phyloP scores from a whole-genome alignment of 2,329 filamentous ascomycete genomes.

The Furcasterigmium furcatum region DNA sequence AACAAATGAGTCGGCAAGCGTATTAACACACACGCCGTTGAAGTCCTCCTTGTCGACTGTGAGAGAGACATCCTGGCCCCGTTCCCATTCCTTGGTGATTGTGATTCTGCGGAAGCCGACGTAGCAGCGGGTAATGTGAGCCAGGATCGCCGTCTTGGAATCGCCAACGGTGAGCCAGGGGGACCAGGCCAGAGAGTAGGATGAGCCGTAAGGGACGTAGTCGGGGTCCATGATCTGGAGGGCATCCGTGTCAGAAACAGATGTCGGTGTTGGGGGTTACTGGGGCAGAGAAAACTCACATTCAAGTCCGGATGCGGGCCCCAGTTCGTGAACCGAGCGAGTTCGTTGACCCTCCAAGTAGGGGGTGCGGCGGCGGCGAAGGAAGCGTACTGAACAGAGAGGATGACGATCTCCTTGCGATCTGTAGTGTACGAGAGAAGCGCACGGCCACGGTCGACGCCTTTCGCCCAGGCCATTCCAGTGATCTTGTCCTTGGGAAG shows the following conservation, averaged over 20 bases:
- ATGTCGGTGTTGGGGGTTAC: too few species aligned
- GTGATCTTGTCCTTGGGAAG: slow-evolving; percentile 29
- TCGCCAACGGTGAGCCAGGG: slow-evolving; percentile 41
- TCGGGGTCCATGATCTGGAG: slow-evolving; percentile 37
- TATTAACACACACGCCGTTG: slow-evolving; percentile 44
- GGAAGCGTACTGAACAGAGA: slow-evolving; percentile 38
- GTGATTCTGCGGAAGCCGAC: slow-evolving; percentile 52
- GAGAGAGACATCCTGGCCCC: slow-evolving; percentile 30
- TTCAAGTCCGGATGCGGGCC: slow-evolving; percentile 36
- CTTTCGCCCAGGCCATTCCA: slow-evolving; percentile 51
- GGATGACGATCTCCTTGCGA: slow-evolving; percentile 43
- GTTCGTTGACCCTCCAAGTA: slow-evolving; percentile 48
- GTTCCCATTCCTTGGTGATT: slow-evolving; percentile 29
- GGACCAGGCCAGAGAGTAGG: slow-evolving; percentile 51
- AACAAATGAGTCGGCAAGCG: slow-evolving; percentile 50
- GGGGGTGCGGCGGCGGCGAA: slow-evolving; percentile 15
- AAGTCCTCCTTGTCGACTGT: slow-evolving; percentile 36
- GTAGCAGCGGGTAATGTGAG: slow-evolving; percentile 47
- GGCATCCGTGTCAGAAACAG: too few species aligned
- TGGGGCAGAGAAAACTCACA: too few species aligned
- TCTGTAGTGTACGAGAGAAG: slow-evolving; percentile 52
- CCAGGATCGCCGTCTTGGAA: slow-evolving; percentile 39
- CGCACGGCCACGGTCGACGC: slow-evolving; percentile 34
- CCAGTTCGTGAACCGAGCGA: slow-evolving; percentile 42
- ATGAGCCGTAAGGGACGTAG: slow-evolving; percentile 42